Evolutionary conservation across 2,329 filamentous ascomycete species (phyloP).

Genomic region (Bipolaris sorokiniana): DNA sequence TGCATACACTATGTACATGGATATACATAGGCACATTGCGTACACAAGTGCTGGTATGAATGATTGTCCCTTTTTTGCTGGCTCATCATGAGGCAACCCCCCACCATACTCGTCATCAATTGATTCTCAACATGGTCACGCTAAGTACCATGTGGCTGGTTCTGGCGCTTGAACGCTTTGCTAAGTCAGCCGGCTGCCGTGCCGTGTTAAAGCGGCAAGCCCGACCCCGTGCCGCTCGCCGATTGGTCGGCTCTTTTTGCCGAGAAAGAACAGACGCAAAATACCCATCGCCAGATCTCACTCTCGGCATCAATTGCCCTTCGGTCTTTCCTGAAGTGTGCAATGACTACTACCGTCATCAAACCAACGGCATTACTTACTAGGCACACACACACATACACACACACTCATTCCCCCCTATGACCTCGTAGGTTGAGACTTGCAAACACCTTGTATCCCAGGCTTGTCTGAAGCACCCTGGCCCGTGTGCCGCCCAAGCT

Average conservation of each 20-base stretch:
- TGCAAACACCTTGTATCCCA: neutral
- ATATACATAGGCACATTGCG: neutral
- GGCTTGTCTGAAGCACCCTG: neutral
- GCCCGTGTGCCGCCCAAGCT: slow-evolving; percentile 4
- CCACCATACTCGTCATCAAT: slow-evolving; percentile 1
- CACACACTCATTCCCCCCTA: neutral
- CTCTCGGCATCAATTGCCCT: neutral
- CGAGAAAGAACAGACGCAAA: neutral
- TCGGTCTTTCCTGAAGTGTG: neutral
- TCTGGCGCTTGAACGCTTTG: neutral
- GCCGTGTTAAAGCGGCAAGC: neutral
- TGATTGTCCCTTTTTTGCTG: neutral
- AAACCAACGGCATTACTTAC: neutral
- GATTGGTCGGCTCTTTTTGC: neutral
- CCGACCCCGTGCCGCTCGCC: neutral
- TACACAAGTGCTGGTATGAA: neutral
- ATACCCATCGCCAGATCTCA: neutral
- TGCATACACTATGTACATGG: neutral
- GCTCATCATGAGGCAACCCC: neutral
- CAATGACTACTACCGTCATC: neutral
- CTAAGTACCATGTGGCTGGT: neutral
- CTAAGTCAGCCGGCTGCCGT: neutral
- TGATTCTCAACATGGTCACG: neutral
- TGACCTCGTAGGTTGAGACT: neutral
- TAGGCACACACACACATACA: no score